Conservation (phyloP, 2,329 filamentous ascomycete species). For the Raffaelea ambrosiae region DNA sequence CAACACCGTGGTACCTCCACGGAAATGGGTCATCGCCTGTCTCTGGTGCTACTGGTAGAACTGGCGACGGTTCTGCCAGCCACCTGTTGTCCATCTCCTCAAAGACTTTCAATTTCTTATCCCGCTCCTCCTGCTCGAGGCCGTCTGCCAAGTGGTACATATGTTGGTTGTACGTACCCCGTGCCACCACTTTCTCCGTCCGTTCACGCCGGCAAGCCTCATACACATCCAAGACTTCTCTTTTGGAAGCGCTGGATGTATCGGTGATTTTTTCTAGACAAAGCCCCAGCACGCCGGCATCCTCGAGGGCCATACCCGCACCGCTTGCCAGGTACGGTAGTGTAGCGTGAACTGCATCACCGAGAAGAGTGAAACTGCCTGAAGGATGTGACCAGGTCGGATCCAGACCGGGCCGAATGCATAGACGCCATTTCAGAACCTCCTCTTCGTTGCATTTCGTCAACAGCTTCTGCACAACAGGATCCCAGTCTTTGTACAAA, state of each 20-base stretch:
- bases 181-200: slow-evolving; percentile 9
- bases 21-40: slow-evolving; percentile 12
- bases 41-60: slow-evolving; percentile 3
- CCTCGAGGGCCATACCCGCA: slow-evolving; percentile 34
- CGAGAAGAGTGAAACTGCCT: slow-evolving; percentile 31
- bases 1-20: slow-evolving; percentile 12
- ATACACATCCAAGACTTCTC: slow-evolving; percentile 8
- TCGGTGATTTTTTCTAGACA: slow-evolving; percentile 9
- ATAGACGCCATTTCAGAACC: slow-evolving; percentile 38
- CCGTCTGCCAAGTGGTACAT: slow-evolving; percentile 14
- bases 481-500: slow-evolving; percentile 27
- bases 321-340: slow-evolving; percentile 40
- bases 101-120: slow-evolving; percentile 3
- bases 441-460: slow-evolving; percentile 26
- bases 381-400: slow-evolving; percentile 29
- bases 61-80: not conserved
- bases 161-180: slow-evolving; percentile 11
- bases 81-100: slow-evolving; percentile 6
- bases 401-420: slow-evolving; percentile 31
- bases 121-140: slow-evolving; percentile 8
- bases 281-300: slow-evolving; percentile 24
- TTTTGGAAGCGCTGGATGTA: slow-evolving; percentile 2
- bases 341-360: slow-evolving; percentile 37
- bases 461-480: slow-evolving; percentile 24
- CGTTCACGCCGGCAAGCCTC: slow-evolving; percentile 10